These are phyloP conservation scores for Ogataea minuta DNA, from an alignment of 805 yeast genomes.

Conservation along the genomic window DNA sequence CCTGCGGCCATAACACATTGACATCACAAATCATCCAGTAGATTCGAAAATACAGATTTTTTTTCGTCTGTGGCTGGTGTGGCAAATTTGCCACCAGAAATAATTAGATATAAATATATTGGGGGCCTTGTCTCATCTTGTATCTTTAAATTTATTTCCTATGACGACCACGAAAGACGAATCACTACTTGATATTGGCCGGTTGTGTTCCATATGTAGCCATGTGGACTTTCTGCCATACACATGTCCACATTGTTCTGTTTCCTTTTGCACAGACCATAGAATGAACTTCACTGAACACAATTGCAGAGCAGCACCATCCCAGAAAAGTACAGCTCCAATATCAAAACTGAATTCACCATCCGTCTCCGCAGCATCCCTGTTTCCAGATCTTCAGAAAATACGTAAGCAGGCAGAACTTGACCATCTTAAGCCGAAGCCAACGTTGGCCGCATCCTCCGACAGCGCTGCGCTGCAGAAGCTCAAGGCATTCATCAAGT, in stretches of 20 bases:
- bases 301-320: slow-evolving; percentile 23
- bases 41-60: slow-evolving; percentile 2
- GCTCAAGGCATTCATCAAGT: slow-evolving; percentile 22
- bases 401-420: slow-evolving; percentile 38
- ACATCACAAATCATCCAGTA: slow-evolving; percentile 56
- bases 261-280: slow-evolving; percentile 51
- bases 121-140: neutral
- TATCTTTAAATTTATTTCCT: neutral
- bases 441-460: slow-evolving; percentile 16
- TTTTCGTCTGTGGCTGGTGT: slow-evolving; percentile 11
- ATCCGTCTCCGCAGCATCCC: slow-evolving; percentile 36
- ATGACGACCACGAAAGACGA: slow-evolving; percentile 26
- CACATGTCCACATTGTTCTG: slow-evolving; percentile 42
- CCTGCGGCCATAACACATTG: slow-evolving; percentile 72
- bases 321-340: slow-evolving; percentile 3
- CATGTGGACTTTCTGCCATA: slow-evolving; percentile 59
- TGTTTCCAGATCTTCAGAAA: slow-evolving; percentile 52
- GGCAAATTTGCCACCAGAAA: slow-evolving; percentile 13
- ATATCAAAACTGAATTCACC: slow-evolving; percentile 32
- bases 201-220: slow-evolving; percentile 52
- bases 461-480: slow-evolving; percentile 23
- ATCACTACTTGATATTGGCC: slow-evolving; percentile 55
- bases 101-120: slow-evolving; percentile 3
- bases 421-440: slow-evolving; percentile 13
- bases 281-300: slow-evolving; percentile 37